Conservation (phyloP, 2,329 filamentous ascomycete genomes). For the Clarireedia sp. region DNA sequence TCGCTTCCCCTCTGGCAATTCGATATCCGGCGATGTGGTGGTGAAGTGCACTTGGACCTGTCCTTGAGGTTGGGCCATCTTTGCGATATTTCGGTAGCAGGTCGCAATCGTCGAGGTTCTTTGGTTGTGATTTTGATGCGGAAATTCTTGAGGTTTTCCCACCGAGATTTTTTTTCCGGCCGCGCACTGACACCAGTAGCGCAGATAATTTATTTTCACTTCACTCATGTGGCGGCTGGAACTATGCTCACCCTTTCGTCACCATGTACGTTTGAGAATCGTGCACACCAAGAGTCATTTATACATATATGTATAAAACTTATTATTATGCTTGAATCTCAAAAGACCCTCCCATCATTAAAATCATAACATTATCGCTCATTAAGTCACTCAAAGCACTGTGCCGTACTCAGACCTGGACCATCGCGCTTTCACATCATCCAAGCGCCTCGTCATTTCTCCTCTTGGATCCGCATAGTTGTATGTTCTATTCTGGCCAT, state of each 20-base stretch:
- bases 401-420: too few relatives aligned
- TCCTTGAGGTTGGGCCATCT: conserved; percentile 22
- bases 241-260: not conserved
- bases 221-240: not conserved
- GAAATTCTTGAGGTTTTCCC: conserved; percentile 5
- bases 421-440: conserved; percentile 2
- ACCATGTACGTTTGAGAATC: not conserved
- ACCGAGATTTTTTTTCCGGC: conserved; percentile 10
- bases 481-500: not conserved
- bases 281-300: too few relatives aligned
- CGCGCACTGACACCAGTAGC: not conserved
- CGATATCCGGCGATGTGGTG: conserved; percentile 52
- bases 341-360: too few relatives aligned
- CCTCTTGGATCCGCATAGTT: not conserved
- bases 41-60: conserved; percentile 63
- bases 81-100: not conserved
- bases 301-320: too few relatives aligned
- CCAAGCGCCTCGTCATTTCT: not conserved
- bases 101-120: not conserved
- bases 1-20: conserved; percentile 53
- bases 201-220: not conserved
- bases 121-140: not conserved
- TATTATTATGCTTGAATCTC: too few relatives aligned
- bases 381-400: too few relatives aligned
- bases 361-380: too few relatives aligned